phyloP scores from a whole-genome alignment of 768 basidiomycete species.

The Vararia minispora region DNA sequence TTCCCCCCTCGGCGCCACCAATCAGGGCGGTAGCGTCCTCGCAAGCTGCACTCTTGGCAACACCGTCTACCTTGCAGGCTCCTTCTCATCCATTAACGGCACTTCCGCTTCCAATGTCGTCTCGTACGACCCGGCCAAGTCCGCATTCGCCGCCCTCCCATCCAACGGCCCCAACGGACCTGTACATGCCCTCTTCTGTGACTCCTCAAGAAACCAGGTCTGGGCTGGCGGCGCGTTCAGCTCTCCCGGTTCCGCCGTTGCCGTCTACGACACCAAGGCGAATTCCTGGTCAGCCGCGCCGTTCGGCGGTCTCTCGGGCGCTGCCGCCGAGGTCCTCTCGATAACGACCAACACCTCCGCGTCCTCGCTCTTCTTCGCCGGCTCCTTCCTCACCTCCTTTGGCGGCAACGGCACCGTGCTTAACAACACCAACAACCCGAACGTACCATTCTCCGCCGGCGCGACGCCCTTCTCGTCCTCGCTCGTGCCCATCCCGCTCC shows the following conservation, averaged over 20 bases:
- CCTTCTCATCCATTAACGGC: constrained; percentile 62
- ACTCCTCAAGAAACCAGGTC: constrained; percentile 46
- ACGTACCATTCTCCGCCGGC: constrained; percentile 70
- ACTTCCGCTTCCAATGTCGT: constrained; percentile 60
- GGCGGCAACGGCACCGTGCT: constrained; percentile 36
- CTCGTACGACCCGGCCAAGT: constrained; percentile 54
- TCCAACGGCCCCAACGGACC: constrained; percentile 63
- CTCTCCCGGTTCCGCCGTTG: constrained; percentile 55
- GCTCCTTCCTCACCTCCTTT: constrained; percentile 76
- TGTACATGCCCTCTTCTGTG: constrained; percentile 71
- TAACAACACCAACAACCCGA: constrained; percentile 72
- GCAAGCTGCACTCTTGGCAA: constrained; percentile 63
- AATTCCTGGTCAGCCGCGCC: constrained; percentile 66
- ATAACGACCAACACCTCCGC: constrained; percentile 67
- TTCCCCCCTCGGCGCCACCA: constrained; percentile 62
- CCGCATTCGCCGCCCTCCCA: constrained; percentile 50
- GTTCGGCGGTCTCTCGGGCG: constrained; percentile 74
- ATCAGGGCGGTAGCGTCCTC: constrained; percentile 64
- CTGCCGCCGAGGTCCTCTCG: constrained; percentile 54
- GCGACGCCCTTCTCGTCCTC: constrained; percentile 85
- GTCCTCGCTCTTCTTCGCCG: constrained; percentile 74
- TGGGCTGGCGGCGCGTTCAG: constrained; percentile 77
- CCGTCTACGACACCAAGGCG: constrained; percentile 54
- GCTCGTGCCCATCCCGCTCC: constrained; percentile 69
- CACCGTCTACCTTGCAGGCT: constrained; percentile 72